phyloP scores from a whole-genome alignment of 768 basidiomycete genomes.

The Galerina marginata region DNA sequence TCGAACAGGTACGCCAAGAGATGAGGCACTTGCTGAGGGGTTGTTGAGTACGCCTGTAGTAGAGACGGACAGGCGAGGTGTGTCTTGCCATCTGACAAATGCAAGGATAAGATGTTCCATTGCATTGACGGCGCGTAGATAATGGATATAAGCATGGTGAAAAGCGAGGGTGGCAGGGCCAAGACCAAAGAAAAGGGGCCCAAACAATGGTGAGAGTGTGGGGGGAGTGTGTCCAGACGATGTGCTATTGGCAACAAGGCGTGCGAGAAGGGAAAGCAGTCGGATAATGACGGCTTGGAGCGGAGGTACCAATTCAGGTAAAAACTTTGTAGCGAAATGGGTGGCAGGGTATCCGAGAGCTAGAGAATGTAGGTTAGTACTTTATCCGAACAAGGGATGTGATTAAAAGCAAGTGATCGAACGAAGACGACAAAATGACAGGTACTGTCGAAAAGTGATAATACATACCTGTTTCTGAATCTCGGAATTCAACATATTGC shows the following conservation, averaged over 20 bases:
- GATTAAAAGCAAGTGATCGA: neutral
- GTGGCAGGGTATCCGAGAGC: slow-evolving; percentile 71
- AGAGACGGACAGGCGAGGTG: slow-evolving; percentile 42
- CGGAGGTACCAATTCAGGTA: slow-evolving; percentile 56
- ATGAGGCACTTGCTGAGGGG: slow-evolving; percentile 54
- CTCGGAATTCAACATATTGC: slow-evolving; percentile 80
- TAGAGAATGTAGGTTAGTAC: slow-evolving; percentile 22
- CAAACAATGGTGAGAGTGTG: slow-evolving; percentile 87
- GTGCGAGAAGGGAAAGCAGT: slow-evolving; percentile 79
- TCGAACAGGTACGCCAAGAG: slow-evolving; percentile 79
- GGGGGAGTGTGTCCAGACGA: slow-evolving; percentile 91
- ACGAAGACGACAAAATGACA: slow-evolving; percentile 4
- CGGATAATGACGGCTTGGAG: slow-evolving; percentile 68
- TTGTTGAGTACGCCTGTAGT: slow-evolving; percentile 35
- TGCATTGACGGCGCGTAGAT: slow-evolving; percentile 83
- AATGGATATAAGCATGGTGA: slow-evolving; percentile 59
- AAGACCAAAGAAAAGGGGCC: slow-evolving; percentile 88
- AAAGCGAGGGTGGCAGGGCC: slow-evolving; percentile 54
- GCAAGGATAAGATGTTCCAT: slow-evolving; percentile 93
- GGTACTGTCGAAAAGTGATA: neutral
- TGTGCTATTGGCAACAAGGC: slow-evolving; percentile 83
- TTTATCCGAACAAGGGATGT: slow-evolving; percentile 1
- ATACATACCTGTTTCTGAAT: slow-evolving; percentile 77
- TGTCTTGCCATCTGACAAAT: slow-evolving; percentile 84
- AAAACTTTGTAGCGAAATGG: slow-evolving; percentile 70